Evolutionary conservation across 768 basidiomycete genomes (phyloP).

Genomic region (Hygrocybe coccinea): DNA sequence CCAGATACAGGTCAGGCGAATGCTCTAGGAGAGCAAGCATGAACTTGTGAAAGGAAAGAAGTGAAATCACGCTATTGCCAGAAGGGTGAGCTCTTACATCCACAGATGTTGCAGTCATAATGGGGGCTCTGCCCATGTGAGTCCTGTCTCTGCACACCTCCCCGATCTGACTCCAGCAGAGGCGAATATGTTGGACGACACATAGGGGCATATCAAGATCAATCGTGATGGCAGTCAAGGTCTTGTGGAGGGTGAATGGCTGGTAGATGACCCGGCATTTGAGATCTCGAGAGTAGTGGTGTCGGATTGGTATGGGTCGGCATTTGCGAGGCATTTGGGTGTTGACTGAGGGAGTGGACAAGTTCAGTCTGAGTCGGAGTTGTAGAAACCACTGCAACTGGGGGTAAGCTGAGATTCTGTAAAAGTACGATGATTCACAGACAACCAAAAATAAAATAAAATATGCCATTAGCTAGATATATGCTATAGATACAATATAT

Average conservation of each 20-base stretch:
- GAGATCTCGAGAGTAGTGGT: slow-evolving; percentile 18
- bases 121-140: slow-evolving; percentile 9
- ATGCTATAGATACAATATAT: too few species aligned
- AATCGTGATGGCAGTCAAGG: slow-evolving; percentile 13
- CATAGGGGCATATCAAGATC: slow-evolving; percentile 19
- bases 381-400: background rate
- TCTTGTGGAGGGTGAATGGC: slow-evolving; percentile 8
- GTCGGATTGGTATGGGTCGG: slow-evolving; percentile 6
- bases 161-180: slow-evolving; percentile 15
- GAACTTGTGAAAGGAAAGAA: slow-evolving; percentile 6
- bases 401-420: background rate
- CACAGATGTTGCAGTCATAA: slow-evolving; percentile 12
- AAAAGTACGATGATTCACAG: background rate
- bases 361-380: background rate
- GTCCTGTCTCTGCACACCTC: slow-evolving; percentile 11
- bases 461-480: too few species aligned
- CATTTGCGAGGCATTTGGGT: too few species aligned
- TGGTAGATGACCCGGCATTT: slow-evolving; percentile 19
- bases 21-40: slow-evolving; percentile 17
- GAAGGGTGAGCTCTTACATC: slow-evolving; percentile 3
- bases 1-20: slow-evolving; percentile 16
- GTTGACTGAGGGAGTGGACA: background rate
- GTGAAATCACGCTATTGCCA: background rate
- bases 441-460: background rate
- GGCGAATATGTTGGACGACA: slow-evolving; percentile 17